A percentile compares a stretch with the other conserved stretches of the same genome.
phyloP scores from a whole-genome alignment of 1,139 yeast genomes.

The Hyphopichia burtonii region DNA sequence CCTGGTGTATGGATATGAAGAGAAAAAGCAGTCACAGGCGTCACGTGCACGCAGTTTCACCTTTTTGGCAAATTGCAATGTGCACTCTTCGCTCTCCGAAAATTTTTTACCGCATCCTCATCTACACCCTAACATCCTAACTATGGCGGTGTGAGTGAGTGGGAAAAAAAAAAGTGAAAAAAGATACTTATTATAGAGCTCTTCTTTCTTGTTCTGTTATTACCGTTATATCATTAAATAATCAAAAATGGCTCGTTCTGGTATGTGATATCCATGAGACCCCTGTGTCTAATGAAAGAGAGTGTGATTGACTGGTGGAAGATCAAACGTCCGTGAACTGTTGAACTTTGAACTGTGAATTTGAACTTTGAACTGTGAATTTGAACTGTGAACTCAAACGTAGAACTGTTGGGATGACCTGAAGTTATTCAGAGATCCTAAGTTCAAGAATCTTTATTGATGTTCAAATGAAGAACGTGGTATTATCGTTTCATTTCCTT shows the following conservation, averaged over 20 bases:
- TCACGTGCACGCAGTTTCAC: conserved; percentile 5
- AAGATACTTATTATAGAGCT: conserved; percentile 21
- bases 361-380: too few relatives aligned
- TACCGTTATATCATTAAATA: background rate
- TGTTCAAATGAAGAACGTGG: too few relatives aligned
- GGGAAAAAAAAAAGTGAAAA: conserved; percentile 14
- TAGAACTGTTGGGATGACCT: too few relatives aligned
- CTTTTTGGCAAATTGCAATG: conserved; percentile 3
- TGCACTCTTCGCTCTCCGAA: background rate
- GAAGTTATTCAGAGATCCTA: too few relatives aligned
- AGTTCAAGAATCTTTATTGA: too few relatives aligned
- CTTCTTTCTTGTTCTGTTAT: background rate
- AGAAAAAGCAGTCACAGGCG: conserved; percentile 5
- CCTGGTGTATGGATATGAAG: too few relatives aligned
- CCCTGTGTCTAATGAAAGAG: background rate
- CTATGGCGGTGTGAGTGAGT: background rate
- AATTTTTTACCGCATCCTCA: background rate
- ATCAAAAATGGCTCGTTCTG: conserved; percentile 59
- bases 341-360: too few relatives aligned
- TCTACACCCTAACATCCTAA: background rate
- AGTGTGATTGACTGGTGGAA: too few relatives aligned
- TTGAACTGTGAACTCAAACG: too few relatives aligned
- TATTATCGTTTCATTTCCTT: too few relatives aligned
- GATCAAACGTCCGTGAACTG: too few relatives aligned
- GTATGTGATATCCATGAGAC: conserved; percentile 37